These are phyloP conservation scores for Stagonosporopsis cucurbitacearum DNA, from an alignment of 2,329 filamentous ascomycete genomes.

Conservation along the genomic window DNA sequence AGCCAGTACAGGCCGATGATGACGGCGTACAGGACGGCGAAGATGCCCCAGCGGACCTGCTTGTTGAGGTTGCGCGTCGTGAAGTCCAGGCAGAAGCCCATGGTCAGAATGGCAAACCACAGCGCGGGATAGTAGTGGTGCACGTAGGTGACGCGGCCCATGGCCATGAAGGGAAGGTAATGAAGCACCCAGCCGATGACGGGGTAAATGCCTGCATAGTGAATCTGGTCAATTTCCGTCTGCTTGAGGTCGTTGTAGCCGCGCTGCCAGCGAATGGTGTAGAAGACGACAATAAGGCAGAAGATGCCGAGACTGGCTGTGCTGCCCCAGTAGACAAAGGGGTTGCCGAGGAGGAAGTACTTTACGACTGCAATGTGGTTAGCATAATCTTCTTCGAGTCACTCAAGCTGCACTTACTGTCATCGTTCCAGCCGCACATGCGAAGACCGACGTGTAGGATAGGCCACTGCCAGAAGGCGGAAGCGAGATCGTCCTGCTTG, in stretches of 20 bases:
- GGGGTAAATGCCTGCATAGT: conserved; percentile 91
- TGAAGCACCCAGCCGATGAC: conserved; percentile 94
- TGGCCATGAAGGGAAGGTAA: conserved; percentile 93
- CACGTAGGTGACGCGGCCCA: conserved; percentile 98
- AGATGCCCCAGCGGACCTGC: conserved; percentile 71
- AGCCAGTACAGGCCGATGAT: conserved; percentile 84
- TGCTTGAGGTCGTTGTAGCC: conserved; percentile 84
- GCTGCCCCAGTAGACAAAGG: conserved; percentile 92
- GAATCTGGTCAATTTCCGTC: conserved; percentile 87
- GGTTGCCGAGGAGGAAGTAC: conserved; percentile 98
- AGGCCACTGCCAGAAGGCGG: conserved; percentile 98
- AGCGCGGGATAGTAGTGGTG: conserved; percentile 99
- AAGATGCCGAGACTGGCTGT: conserved; percentile 80
- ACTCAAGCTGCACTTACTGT: conserved; percentile 54
- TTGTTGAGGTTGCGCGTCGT: conserved; percentile 71
- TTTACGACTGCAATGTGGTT: conserved; percentile 68
- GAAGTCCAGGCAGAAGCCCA: conserved; percentile 91
- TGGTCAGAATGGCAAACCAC: conserved; percentile 91
- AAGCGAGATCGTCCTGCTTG: conserved; percentile 98
- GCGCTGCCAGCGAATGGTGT: conserved; percentile 93
- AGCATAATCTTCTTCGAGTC: conserved; percentile 13
- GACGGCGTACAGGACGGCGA: conserved; percentile 73
- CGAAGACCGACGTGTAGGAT: conserved; percentile 92
- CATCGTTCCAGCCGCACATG: conserved; percentile 98
- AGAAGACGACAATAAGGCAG: conserved; percentile 77